Percentiles rank a stretch among this genome's conserved stretches.
phyloP scores from a whole-genome alignment of 805 yeast genomes.

The Nakazawaea peltata region DNA sequence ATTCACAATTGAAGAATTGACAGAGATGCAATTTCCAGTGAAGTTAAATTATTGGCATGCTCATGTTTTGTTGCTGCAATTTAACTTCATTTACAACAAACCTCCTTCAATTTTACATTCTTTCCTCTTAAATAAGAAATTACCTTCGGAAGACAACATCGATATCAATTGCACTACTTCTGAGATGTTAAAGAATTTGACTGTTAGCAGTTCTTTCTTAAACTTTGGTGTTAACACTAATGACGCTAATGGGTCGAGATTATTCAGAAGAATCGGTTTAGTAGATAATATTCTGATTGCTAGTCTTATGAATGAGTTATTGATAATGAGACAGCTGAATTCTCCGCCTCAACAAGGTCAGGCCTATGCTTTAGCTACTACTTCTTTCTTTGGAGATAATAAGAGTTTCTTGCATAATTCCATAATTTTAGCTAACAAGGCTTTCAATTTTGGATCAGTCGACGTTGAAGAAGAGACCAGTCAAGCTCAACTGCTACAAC shows the following conservation, averaged over 20 bases:
- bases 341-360: neutral
- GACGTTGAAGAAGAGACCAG: constrained; percentile 13
- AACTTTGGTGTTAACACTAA: no score
- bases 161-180: constrained; percentile 13
- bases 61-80: constrained; percentile 36
- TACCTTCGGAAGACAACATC: constrained; percentile 16
- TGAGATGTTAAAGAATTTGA: constrained; percentile 16
- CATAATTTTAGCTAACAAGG: constrained; percentile 42
- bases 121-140: constrained; percentile 18
- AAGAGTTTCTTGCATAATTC: constrained; percentile 42
- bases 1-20: constrained; percentile 7
- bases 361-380: constrained; percentile 11
- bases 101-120: constrained; percentile 31
- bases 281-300: constrained; percentile 20
- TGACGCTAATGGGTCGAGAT: constrained; percentile 4
- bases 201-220: constrained; percentile 19
- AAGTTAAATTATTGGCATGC: constrained; percentile 36
- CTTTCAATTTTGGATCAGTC: constrained; percentile 16
- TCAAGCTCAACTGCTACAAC: constrained; percentile 11
- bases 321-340: constrained; percentile 15
- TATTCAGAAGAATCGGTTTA: constrained; percentile 15
- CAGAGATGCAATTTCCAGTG: constrained; percentile 13
- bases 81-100: constrained; percentile 29
- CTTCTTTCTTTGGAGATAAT: constrained; percentile 21
- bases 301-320: constrained; percentile 24